A percentile compares a stretch with the other conserved stretches of the same genome.
Conservation (phyloP, 169 alveolate species). For the Hepatocystis sp. region DNA sequence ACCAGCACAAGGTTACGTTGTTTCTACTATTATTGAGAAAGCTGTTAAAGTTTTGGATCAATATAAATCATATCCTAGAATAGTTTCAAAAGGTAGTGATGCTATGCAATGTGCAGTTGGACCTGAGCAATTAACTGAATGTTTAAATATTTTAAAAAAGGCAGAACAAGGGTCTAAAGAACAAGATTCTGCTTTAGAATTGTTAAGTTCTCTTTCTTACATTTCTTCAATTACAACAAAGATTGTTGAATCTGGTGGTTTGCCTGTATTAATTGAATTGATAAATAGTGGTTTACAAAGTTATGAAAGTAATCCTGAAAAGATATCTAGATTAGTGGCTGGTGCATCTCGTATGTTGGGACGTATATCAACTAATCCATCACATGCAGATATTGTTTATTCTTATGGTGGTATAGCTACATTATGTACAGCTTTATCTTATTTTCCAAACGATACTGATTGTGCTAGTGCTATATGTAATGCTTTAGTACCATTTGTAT, state of each 20-base stretch:
- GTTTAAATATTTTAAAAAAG: constrained; percentile 88
- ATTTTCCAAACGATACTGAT: constrained; percentile 85
- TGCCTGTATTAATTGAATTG: constrained; percentile 89
- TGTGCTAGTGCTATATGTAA: constrained; percentile 89
- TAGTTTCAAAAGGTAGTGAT: constrained; percentile 90
- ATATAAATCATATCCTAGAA: constrained; percentile 80
- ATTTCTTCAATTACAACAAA: constrained; percentile 92
- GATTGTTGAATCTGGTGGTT: constrained; percentile 92
- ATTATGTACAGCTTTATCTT: constrained; percentile 89
- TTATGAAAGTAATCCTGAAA: constrained; percentile 86
- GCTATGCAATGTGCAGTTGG: constrained; percentile 90
- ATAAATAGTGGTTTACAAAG: constrained; percentile 89
- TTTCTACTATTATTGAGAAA: constrained; percentile 63
- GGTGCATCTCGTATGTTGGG: constrained; percentile 93
- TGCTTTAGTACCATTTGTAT: constrained; percentile 89
- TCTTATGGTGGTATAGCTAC: constrained; percentile 91
- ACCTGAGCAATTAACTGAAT: constrained; percentile 89
- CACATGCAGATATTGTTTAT: constrained; percentile 89
- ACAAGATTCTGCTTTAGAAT: constrained; percentile 91
- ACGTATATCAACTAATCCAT: constrained; percentile 87
- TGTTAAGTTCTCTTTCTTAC: constrained; percentile 92
- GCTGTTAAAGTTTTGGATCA: constrained; percentile 80
- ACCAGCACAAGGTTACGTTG: constrained; percentile 68
- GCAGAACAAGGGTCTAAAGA: constrained; percentile 89
- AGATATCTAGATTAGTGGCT: constrained; percentile 85